Base-by-base conservation (phyloP, 208 protist species). In the Trypanosoma theileri region DNA sequence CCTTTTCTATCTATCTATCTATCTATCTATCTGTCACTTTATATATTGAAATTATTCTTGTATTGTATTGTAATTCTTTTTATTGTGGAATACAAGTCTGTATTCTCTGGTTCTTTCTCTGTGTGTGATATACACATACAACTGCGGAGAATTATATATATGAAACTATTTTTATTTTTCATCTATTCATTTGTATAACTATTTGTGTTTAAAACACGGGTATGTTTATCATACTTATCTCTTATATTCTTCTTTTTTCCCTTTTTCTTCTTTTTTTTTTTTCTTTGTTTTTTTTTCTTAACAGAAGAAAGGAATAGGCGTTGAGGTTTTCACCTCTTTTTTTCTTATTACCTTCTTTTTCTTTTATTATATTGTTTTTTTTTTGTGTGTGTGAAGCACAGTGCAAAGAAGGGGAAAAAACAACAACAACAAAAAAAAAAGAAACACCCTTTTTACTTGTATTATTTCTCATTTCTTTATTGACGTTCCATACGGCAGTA, bases 401-500 rank as follows among this genome's bases (percentile, higher is more conserved):
- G 7, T 35, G 35, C 58, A 62, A 40, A 40, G 17, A n/a, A 26
- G 31, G 17, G 9, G 31, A 17, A 66, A 66, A 53, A 46, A 59
- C 35, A 59, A 45, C 40, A 24, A 59, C 14, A 56, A 58, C 26
- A 68, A 58, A 48, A 48, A 61, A 69, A 69, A 69, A 41, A 59
- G 6, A 44, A 52, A 45, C 14, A 41, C 57, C 7, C 3, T 10
- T 35, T 31, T 28, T 4, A 69, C 13, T 61, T 50, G 50, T n/a
- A 48, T 19, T 19, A 26, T 24, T 51, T 28, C 28, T 35, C 28
- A 35, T 35, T 35, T 35, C 28, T 6, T 35, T 35, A 35, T 35
- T 35, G 28, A 35, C 28, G 28, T 35, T 35, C 28, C 28, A 35
- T 35, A 35, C 28, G 6, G 28, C 28, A 35, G 28, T 35, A 35